These are phyloP conservation scores for Plenodomus tracheiphilus DNA, from an alignment of 2,329 filamentous ascomycete species.

Conservation along the genomic window DNA sequence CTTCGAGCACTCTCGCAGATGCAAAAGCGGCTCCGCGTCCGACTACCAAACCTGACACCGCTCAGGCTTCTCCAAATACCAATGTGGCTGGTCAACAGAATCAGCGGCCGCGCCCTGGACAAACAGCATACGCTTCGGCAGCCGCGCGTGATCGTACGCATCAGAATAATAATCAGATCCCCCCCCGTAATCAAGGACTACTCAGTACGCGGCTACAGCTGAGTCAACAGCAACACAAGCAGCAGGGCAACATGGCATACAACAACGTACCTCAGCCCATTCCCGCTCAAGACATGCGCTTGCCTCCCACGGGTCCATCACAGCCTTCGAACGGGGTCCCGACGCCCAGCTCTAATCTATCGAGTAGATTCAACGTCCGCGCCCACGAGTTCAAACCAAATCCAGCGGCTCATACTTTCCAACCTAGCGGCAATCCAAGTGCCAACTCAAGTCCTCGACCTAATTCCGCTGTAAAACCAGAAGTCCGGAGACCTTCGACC, in stretches of 20 bases:
- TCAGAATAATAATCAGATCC: constrained; percentile 46
- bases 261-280: constrained; percentile 59
- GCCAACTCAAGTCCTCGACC: constrained; percentile 72
- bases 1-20: constrained; percentile 47
- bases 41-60: constrained; percentile 39
- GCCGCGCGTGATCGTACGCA: constrained; percentile 47
- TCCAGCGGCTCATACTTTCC: constrained; percentile 79
- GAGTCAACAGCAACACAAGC: constrained; percentile 57
- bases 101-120: constrained; percentile 48
- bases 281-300: constrained; percentile 67
- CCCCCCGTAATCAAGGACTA: constrained; percentile 48
- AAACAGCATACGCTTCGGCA: constrained; percentile 49
- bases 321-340: constrained; percentile 54
- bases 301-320: constrained; percentile 73
- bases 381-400: constrained; percentile 83
- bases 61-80: constrained; percentile 33
- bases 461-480: constrained; percentile 44
- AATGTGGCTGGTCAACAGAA: constrained; percentile 52
- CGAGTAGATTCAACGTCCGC: constrained; percentile 62
- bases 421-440: constrained; percentile 65
- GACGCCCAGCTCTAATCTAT: constrained; percentile 56
- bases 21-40: constrained; percentile 38
- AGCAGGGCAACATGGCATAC: constrained; percentile 42
- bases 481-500: constrained; percentile 39
- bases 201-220: constrained; percentile 57